Evolutionary conservation across 495 filamentous ascomycete genomes (phyloP), one percentile per base, ranked within the genome.

Genomic region (Trichoderma orchidacearum): DNA sequence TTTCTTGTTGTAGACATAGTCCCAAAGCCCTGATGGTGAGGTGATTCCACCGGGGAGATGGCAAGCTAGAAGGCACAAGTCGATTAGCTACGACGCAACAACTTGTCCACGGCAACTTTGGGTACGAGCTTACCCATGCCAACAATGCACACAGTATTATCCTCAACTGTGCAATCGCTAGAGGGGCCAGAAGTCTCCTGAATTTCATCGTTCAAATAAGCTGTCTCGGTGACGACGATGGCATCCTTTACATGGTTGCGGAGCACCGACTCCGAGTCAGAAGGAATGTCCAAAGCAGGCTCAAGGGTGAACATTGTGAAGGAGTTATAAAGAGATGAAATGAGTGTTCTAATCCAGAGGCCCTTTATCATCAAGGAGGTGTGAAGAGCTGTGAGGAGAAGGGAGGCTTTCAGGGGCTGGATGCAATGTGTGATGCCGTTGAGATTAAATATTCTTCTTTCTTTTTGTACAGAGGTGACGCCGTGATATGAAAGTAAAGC

Each of bases 1-100:
- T 23, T 45, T 56, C 32, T 36, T 36, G 21, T 56, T 45, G 54
- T 41, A 28, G 3, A 56, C 15, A n/a, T 41, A 38, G 12, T 45
- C 35, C 54, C 54, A 56, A 41, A 36, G 34, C 32, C 38, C 54
- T 23, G 23, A 34, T 29, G 54, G 35, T 29, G 53, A 61, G 36
- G 56, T 56, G 23, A 56, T 45, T 25, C 35, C 54, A 28, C 54
- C 34, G n/a, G 54, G 54, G 27, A 56, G 35, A 28, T 38, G 54
- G 35, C 30, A 36, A 29, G 32, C 54, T 28, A 55, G n/a, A 21
- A 41, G 13, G 21, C 8, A 28, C 5, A 12, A 12, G 1, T 3
- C 23, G 11, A 4, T 48, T 13, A 48, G 41, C 0, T 15, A 35
- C 23, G 1, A 48, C 0, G 1, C 27, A 1, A 25, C 8, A 3